A percentile compares a stretch with the other conserved stretches of the same genome.
These are phyloP conservation scores for Paecilomyces sp. DNA, from an alignment of 2,329 filamentous ascomycete genomes.

Conservation along the genomic window DNA sequence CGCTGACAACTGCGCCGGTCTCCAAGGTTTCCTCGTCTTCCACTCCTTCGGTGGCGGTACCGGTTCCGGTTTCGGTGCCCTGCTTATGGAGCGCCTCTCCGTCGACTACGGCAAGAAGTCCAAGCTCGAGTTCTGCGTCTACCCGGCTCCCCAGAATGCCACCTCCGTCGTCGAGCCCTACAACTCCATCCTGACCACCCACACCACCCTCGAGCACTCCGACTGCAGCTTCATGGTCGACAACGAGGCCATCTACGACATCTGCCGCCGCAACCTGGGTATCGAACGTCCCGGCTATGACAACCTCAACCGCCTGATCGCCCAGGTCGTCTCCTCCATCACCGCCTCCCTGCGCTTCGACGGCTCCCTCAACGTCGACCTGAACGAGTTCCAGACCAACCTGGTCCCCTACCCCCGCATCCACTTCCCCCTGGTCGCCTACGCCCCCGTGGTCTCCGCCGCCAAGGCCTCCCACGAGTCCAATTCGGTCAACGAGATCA, in stretches of 20 bases:
- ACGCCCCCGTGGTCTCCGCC: constrained; percentile 87
- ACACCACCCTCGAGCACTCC: constrained; percentile 98
- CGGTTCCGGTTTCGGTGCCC: constrained; percentile 94
- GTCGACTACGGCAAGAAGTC: constrained; percentile 99
- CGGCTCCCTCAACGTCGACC: constrained; percentile 95
- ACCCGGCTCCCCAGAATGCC: constrained; percentile 93
- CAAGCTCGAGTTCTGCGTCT: constrained; percentile 99
- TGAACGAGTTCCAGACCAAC: constrained; percentile 99
- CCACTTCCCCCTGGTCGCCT: constrained; percentile 97
- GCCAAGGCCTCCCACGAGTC: constrained; percentile 95
- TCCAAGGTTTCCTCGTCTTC: constrained; percentile 99
- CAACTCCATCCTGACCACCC: constrained; percentile 98
- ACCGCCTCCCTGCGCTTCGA: constrained; percentile 98
- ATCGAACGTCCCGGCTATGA: constrained; percentile 97
- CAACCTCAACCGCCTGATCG: constrained; percentile 98
- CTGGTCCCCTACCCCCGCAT: constrained; percentile 97
- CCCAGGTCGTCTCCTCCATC: constrained; percentile 97
- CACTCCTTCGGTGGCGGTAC: constrained; percentile 99
- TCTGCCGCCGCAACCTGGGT: constrained; percentile 94
- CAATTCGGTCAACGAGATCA: constrained; percentile 97
- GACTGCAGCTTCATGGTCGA: constrained; percentile 99
- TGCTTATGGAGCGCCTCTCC: constrained; percentile 97
- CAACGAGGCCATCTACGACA: constrained; percentile 99
- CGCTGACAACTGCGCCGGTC: constrained; percentile 94
- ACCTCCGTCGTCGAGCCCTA: constrained; percentile 98